Percentiles rank a stretch among this genome's conserved stretches.
Evolutionary conservation across 2,329 filamentous ascomycete species (phyloP).

Genomic region (Davidsoniella neocaledoniae): DNA sequence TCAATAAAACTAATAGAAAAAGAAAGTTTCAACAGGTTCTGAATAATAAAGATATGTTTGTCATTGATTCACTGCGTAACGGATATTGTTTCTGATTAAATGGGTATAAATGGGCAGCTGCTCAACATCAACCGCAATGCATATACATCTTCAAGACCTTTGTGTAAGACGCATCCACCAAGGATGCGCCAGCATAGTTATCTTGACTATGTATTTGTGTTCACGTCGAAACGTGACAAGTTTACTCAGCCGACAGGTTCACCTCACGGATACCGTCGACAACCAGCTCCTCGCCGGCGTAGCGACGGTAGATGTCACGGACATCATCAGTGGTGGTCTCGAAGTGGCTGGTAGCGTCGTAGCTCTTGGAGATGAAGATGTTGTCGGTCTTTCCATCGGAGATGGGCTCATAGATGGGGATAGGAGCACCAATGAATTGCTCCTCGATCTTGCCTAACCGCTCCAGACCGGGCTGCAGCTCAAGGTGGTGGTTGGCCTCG

Average conservation of each 20-base stretch:
- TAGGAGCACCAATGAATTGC: conserved; percentile 85
- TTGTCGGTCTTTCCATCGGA: conserved; percentile 72
- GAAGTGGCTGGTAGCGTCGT: conserved; percentile 95
- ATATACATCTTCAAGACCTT: conserved; percentile 8
- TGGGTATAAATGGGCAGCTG: conserved; percentile 12
- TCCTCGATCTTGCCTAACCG: conserved; percentile 88
- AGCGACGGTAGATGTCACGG: conserved; percentile 76
- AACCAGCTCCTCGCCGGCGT: conserved; percentile 67
- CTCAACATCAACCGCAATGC: conserved; percentile 2
- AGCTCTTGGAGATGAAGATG: conserved; percentile 96
- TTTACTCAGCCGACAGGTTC: conserved; percentile 44
- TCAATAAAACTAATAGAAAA: background rate
- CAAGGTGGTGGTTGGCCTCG: conserved; percentile 81
- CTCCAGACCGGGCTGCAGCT: conserved; percentile 83
- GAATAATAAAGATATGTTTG: background rate
- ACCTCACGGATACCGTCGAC: conserved; percentile 75
- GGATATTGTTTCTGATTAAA: conserved; percentile 11
- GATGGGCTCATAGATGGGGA: conserved; percentile 83
- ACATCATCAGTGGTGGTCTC: conserved; percentile 87
- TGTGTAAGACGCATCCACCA: background rate
- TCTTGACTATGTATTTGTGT: background rate
- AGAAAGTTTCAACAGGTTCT: background rate
- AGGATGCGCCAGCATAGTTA: background rate
- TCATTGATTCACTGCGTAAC: conserved; percentile 5
- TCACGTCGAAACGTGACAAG: background rate